These are phyloP conservation scores for Exophiala mesophila DNA, from an alignment of 2,329 filamentous ascomycete genomes.

Conservation along the genomic window DNA sequence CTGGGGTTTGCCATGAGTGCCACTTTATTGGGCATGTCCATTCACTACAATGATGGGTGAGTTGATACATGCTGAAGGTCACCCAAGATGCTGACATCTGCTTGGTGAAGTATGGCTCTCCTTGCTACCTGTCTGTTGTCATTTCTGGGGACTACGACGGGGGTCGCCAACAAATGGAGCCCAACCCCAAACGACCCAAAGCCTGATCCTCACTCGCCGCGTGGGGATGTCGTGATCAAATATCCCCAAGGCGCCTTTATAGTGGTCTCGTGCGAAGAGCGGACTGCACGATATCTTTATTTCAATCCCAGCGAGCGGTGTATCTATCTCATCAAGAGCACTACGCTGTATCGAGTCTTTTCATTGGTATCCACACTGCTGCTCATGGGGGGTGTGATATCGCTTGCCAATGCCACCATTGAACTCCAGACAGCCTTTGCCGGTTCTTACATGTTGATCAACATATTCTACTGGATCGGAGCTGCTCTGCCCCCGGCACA, in stretches of 20 bases:
- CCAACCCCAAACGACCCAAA: constrained; percentile 39
- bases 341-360: constrained; percentile 41
- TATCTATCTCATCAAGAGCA: constrained; percentile 39
- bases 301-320: constrained; percentile 48
- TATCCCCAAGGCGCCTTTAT: constrained; percentile 49
- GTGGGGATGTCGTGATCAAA: constrained; percentile 46
- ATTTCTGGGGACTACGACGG: constrained; percentile 46
- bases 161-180: constrained; percentile 47
- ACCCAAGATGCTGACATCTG: too few relatives aligned
- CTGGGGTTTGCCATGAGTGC: constrained; percentile 42
- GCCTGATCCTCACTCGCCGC: constrained; percentile 31
- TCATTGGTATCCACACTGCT: constrained; percentile 48
- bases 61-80: too few relatives aligned
- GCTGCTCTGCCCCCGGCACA: constrained; percentile 43
- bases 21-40: constrained; percentile 41
- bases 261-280: constrained; percentile 46
- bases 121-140: constrained; percentile 46
- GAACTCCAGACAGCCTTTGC: constrained; percentile 47
- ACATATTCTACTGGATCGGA: constrained; percentile 48
- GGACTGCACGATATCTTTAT: constrained; percentile 47
- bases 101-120: constrained; percentile 41
- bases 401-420: constrained; percentile 46
- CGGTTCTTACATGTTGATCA: constrained; percentile 46
- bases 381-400: constrained; percentile 50
- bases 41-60: constrained; percentile 40